Conservation (phyloP, 169 alveolate genomes). For the Perkinsus chesapeaki region DNA sequence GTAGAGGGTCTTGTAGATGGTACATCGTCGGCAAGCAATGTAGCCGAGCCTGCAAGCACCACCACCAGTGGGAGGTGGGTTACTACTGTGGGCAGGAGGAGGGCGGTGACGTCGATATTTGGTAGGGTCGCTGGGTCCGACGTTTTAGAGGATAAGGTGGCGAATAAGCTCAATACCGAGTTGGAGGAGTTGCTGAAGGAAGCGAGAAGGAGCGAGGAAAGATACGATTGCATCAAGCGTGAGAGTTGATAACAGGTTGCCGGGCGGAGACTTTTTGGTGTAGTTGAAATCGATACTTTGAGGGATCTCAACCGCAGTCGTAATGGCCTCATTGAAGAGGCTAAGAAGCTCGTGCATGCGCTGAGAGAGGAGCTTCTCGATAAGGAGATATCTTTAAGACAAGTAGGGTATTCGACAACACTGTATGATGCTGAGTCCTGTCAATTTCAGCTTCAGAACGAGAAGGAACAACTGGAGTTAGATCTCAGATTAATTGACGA, state of each 20-base stretch:
- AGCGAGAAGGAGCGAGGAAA: not conserved
- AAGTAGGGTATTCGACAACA: not conserved
- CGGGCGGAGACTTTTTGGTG: not conserved
- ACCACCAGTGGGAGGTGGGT: no score
- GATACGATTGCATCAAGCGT: not conserved
- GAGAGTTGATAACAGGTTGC: not conserved
- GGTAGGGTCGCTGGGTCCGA: not conserved
- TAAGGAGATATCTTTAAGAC: not conserved
- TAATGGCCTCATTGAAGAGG: not conserved
- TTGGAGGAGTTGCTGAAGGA: not conserved
- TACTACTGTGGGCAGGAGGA: no score
- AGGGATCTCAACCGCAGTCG: not conserved
- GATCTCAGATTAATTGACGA: not conserved
- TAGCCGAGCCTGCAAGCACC: no score
- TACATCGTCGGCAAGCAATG: no score
- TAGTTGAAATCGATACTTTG: not conserved
- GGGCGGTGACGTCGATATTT: no score
- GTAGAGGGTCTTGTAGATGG: no score
- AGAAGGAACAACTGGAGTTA: not conserved
- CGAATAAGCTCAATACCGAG: not conserved
- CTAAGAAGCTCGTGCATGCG: not conserved
- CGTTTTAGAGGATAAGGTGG: not conserved
- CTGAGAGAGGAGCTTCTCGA: not conserved
- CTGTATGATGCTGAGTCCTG: not conserved
- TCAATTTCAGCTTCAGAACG: not conserved